Evolutionary conservation across 2,329 filamentous ascomycete species (phyloP), one percentile per base, ranked within the genome.

Genomic region (Parastagonospora avenae): DNA sequence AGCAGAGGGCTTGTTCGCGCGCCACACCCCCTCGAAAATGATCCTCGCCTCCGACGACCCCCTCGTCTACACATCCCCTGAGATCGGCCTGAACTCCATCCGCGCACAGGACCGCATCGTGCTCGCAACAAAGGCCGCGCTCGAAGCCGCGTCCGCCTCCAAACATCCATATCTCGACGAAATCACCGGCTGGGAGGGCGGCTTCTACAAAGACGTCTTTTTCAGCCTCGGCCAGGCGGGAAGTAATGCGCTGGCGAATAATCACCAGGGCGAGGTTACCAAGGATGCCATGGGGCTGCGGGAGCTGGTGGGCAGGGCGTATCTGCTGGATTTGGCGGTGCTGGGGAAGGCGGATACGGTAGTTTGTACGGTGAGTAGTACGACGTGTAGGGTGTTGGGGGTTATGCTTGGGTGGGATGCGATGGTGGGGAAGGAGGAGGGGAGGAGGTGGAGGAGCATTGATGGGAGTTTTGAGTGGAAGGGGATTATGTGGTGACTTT

Each of bases 331-430:
- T 73, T 75, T 95, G 48, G 85, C 88, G 0, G 87, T 95, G 19
- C 77, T 95, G 38, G 84, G 86, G 0, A 79, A 82, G 27, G 82
- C 84, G 48, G 90, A 94, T 69, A 81, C 79, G 10, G 80, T 94
- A 7, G 82, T 96, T 1, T 96, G 91, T 66, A 89, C 86, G 2
- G 87, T 92, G 19, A 90, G 87, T 61, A 84, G 86, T 55, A 71
- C 75, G 12, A 78, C 71, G 4, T 96, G 91, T 70, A 82, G 90
- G 16, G 65, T 95, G 46, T 70, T 95, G 55, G 91, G 84, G 2
- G 90, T 96, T 35, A 92, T 95, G 87, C 85, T 94, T 85, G 91
- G 91, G 0, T 92, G 90, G 89, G 87, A 92, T 33, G 29, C 36
- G 28, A 27, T 46, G 44, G 28, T 40, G 32, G 58, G 59, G 24